Evolutionary conservation across 2,329 filamentous ascomycete species (phyloP).

Genomic region (Arachnopeziza araneosa): DNA sequence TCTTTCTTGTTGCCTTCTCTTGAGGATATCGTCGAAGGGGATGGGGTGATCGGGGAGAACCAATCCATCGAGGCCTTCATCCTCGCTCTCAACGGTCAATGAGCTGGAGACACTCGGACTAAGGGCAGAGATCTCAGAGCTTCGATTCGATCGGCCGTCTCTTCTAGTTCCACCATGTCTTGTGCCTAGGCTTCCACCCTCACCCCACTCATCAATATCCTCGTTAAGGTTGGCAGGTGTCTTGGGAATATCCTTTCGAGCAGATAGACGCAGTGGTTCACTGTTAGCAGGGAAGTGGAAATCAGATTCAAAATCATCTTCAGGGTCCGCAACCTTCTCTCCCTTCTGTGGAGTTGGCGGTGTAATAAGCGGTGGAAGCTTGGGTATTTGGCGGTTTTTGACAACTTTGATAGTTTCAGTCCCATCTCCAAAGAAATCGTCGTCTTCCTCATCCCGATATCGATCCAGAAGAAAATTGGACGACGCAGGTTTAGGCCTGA

Average conservation of each 20-base stretch:
- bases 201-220: constrained; percentile 86
- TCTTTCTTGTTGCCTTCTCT: constrained; percentile 59
- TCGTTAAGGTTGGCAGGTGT: constrained; percentile 58
- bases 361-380: constrained; percentile 48
- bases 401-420: constrained; percentile 63
- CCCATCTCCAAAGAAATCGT: constrained; percentile 59
- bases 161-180: constrained; percentile 81
- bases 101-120: constrained; percentile 92
- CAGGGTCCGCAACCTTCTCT: constrained; percentile 30
- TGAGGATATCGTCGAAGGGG: constrained; percentile 73
- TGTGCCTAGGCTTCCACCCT: constrained; percentile 87
- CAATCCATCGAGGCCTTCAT: constrained; percentile 87
- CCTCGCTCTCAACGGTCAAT: constrained; percentile 86
- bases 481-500: constrained; percentile 22
- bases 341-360: constrained; percentile 48
- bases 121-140: constrained; percentile 81
- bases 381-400: constrained; percentile 49
- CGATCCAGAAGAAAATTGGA: constrained; percentile 53
- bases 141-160: constrained; percentile 72
- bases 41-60: constrained; percentile 78
- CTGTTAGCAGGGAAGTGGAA: constrained; percentile 65
- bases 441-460: constrained; percentile 58
- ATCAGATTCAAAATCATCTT: constrained; percentile 68
- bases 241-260: constrained; percentile 54
- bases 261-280: constrained; percentile 55